These are phyloP conservation scores for Ensete ventricosum DNA, from an alignment of 176 grass and related monocot species.

Conservation along the genomic window DNA sequence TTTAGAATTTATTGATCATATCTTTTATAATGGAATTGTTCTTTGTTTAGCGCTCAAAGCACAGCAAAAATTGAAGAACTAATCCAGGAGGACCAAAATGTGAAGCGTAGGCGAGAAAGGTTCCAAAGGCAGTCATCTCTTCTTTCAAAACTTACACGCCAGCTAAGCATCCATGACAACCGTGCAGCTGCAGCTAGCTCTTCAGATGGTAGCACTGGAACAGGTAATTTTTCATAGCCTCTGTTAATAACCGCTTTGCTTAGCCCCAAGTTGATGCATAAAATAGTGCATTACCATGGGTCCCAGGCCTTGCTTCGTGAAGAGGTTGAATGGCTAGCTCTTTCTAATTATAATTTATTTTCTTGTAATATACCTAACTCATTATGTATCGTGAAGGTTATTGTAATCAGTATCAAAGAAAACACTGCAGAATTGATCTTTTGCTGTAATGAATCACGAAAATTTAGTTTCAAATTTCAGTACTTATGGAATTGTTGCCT, in stretches of 20 bases:
- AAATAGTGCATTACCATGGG: no score
- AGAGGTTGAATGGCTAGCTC: background rate
- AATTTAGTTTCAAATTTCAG: no score
- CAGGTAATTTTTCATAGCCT: conserved; percentile 18
- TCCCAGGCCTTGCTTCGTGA: background rate
- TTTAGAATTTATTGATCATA: background rate
- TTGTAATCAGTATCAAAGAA: no score
- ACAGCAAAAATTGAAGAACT: conserved; percentile 62
- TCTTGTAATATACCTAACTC: no score
- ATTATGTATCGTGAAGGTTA: no score
- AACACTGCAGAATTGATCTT: no score
- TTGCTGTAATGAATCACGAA: no score
- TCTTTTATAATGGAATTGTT: background rate
- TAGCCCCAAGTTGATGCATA: background rate
- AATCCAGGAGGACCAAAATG: conserved; percentile 75
- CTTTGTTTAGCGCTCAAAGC: conserved; percentile 45
- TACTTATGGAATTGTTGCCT: no score
- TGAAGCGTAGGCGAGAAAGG: conserved; percentile 50
- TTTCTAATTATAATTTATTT: no score
- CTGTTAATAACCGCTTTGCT: no score
- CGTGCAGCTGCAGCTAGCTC: conserved; percentile 35
- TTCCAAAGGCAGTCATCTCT: conserved; percentile 58
- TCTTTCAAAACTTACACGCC: conserved; percentile 76
- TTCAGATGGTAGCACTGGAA: conserved; percentile 30
- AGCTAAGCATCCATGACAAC: conserved; percentile 56